Evolutionary conservation across 1,284 basidiomycete genomes (phyloP).

Genomic region (Ganoderma sp.): DNA sequence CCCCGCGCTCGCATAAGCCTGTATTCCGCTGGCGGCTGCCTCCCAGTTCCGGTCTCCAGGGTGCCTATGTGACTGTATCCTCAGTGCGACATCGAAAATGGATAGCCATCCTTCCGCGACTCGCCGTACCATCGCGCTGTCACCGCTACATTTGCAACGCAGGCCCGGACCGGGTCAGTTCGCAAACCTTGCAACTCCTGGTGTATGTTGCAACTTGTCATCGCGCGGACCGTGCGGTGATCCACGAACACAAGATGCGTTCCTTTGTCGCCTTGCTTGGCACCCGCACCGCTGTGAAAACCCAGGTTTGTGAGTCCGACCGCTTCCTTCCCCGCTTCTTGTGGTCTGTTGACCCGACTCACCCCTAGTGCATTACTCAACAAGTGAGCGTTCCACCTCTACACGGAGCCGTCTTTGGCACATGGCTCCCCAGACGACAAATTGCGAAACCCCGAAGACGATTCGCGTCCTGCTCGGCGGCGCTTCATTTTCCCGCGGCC

Average conservation of each 20-base stretch:
- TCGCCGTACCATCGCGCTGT: background rate
- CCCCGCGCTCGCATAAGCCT: background rate
- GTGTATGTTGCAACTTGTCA: background rate
- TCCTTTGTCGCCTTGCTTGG: background rate
- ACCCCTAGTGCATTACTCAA: background rate
- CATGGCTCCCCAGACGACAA: background rate
- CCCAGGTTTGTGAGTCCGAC: constrained; percentile 6
- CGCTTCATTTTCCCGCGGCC: background rate
- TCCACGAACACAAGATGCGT: constrained; percentile 6
- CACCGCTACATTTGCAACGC: background rate
- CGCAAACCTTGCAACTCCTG: background rate
- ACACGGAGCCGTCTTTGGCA: background rate
- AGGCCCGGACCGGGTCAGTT: background rate
- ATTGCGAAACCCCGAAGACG: background rate
- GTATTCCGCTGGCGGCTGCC: background rate
- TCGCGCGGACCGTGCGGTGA: background rate
- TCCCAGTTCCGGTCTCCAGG: background rate
- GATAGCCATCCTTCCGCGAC: background rate
- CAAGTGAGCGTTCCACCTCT: background rate
- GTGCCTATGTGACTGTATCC: background rate
- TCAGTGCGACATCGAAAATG: background rate
- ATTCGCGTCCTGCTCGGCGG: background rate
- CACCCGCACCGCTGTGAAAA: background rate
- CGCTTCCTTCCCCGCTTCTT: constrained; percentile 4
- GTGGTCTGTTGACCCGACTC: constrained; percentile 5